Percentiles rank a stretch among this genome's conserved stretches.
These are phyloP conservation scores for Aspergillus aculeatus DNA, from an alignment of 2,329 filamentous ascomycete species.

Conservation along the genomic window DNA sequence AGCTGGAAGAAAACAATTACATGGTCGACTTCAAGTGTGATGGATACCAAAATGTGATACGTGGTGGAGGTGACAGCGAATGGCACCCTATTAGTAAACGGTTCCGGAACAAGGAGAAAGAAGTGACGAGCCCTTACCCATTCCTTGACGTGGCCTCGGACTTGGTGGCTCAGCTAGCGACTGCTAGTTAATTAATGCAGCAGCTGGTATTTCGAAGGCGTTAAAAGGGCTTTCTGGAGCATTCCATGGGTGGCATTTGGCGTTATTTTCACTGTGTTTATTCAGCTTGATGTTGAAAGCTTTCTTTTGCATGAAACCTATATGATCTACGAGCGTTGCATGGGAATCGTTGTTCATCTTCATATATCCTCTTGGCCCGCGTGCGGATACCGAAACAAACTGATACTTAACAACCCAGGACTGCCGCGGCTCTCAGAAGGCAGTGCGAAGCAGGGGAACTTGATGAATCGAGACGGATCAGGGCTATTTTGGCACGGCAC, in stretches of 20 bases:
- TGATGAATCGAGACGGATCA: no score
- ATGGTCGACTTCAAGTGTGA: conserved; percentile 99
- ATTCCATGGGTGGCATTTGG: conserved; percentile 3
- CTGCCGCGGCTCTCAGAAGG: no score
- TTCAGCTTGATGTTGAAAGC: neutral
- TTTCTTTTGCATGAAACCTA: neutral
- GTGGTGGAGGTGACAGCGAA: conserved; percentile 46
- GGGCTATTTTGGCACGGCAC: no score
- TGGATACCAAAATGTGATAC: conserved; percentile 85
- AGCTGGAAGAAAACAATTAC: conserved; percentile 88
- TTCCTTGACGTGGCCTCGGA: conserved; percentile 91
- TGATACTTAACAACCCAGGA: no score
- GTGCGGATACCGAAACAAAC: neutral
- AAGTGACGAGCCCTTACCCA: conserved; percentile 90
- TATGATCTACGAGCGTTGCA: neutral
- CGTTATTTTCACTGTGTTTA: neutral
- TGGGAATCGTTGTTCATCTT: neutral
- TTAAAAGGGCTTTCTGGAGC: conserved; percentile 2
- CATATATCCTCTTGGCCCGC: neutral
- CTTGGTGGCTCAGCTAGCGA: conserved; percentile 88
- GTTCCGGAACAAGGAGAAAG: conserved; percentile 75
- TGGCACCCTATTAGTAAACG: conserved; percentile 52
- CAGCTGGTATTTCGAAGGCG: neutral
- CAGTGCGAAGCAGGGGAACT: no score
- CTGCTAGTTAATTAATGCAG: conserved; percentile 58